Conservation (phyloP, 169 alveolate genomes). For the Theileria orientalis region DNA sequence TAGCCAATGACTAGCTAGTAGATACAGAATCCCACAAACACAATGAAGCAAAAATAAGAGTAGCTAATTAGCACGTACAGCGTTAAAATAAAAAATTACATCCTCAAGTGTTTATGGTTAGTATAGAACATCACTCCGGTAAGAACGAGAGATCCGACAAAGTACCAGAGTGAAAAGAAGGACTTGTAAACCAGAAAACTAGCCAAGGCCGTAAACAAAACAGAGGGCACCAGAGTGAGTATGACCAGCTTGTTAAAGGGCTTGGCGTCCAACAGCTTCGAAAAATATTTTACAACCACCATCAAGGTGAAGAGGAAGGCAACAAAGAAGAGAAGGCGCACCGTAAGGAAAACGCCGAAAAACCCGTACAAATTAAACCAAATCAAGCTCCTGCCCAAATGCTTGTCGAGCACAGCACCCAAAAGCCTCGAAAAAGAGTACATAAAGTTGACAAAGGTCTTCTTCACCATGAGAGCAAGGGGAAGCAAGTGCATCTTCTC, state of each 20-base stretch:
- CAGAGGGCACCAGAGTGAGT: background rate
- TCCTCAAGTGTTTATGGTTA: background rate
- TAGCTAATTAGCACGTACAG: too few relatives aligned
- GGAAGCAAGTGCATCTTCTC: too few relatives aligned
- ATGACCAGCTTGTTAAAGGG: background rate
- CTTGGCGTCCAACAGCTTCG: background rate
- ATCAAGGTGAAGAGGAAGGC: background rate
- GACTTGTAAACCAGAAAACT: background rate
- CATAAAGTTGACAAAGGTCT: too few relatives aligned
- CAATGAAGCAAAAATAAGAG: too few relatives aligned
- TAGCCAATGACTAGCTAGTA: too few relatives aligned
- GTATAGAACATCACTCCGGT: background rate
- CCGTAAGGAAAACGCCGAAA: background rate
- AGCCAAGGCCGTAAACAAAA: background rate
- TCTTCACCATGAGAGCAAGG: too few relatives aligned
- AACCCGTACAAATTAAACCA: conserved; percentile 1
- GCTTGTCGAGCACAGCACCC: too few relatives aligned
- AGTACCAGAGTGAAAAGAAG: background rate
- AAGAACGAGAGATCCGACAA: background rate
- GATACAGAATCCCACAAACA: too few relatives aligned
- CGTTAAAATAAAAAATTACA: too few relatives aligned
- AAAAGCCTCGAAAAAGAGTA: too few relatives aligned
- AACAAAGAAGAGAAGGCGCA: background rate
- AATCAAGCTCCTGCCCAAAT: background rate
- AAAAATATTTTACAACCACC: conserved; percentile 2